A percentile compares a stretch with the other conserved stretches of the same genome.
Evolutionary conservation across 208 protist species (phyloP).

Genomic region (Naegleria gruberi): DNA sequence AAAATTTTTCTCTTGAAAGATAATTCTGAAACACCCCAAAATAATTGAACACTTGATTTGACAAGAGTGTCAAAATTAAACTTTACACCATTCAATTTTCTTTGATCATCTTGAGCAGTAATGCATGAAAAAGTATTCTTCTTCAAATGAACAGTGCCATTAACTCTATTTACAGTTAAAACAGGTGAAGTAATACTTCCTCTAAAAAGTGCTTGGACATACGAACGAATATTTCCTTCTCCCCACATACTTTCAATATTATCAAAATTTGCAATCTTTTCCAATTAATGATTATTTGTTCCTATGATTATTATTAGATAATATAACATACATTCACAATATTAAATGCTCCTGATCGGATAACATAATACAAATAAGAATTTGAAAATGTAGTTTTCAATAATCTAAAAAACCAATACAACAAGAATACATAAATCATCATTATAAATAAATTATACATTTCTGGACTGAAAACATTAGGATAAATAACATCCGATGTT

Average conservation of each 20-base stretch:
- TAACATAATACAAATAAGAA: neutral
- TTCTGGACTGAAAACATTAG: neutral
- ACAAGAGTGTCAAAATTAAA: conserved; percentile 6
- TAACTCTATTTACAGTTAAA: neutral
- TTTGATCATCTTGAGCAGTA: neutral
- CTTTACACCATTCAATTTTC: neutral
- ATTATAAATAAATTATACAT: conserved; percentile 3
- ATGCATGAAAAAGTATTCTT: neutral
- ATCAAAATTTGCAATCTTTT: conserved; percentile 8
- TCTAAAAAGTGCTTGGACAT: conserved; percentile 12
- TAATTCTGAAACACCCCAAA: neutral
- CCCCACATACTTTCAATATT: conserved; percentile 9
- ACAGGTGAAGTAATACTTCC: neutral
- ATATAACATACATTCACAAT: neutral
- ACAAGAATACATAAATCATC: neutral
- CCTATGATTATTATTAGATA: neutral
- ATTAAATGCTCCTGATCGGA: neutral
- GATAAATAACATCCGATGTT: neutral
- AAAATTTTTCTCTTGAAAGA: neutral
- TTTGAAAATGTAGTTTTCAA: neutral
- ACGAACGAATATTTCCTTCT: neutral
- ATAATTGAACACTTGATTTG: neutral
- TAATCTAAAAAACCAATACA: neutral
- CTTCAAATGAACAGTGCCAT: neutral
- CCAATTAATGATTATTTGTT: neutral